These are phyloP conservation scores for Vitis rupestris DNA, from an alignment of 164 flowering plant genomes.

Conservation along the genomic window DNA sequence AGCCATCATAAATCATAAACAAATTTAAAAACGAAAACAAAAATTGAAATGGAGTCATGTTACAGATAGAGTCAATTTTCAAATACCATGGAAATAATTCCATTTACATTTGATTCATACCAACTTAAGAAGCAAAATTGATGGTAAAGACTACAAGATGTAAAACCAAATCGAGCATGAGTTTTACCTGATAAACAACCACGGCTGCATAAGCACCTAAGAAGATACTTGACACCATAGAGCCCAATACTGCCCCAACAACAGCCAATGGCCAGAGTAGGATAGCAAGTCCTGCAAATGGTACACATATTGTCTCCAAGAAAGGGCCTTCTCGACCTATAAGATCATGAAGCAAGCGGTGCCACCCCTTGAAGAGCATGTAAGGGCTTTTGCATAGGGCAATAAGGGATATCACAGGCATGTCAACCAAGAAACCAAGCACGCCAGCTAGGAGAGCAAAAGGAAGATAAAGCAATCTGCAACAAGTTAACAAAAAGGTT, in stretches of 20 bases:
- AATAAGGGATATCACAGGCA: slow-evolving; percentile 55
- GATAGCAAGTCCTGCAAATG: slow-evolving; percentile 91
- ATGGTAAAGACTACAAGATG: too few species aligned
- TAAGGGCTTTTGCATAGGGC: slow-evolving; percentile 74
- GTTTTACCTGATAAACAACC: slow-evolving; percentile 71
- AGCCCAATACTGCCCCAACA: slow-evolving; percentile 62
- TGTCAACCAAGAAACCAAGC: slow-evolving; percentile 59
- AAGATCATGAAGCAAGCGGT: slow-evolving; percentile 80
- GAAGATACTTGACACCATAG: slow-evolving; percentile 63
- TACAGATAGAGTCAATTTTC: too few species aligned
- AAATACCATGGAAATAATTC: not conserved
- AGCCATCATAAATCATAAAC: too few species aligned
- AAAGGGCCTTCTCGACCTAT: slow-evolving; percentile 96
- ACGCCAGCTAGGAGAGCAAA: slow-evolving; percentile 56
- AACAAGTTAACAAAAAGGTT: not conserved
- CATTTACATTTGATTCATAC: not conserved
- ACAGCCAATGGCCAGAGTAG: slow-evolving; percentile 91
- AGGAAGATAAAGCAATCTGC: slow-evolving; percentile 69
- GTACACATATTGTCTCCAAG: slow-evolving; percentile 92
- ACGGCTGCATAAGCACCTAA: slow-evolving; percentile 85
- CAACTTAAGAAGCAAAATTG: too few species aligned
- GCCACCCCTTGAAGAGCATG: slow-evolving; percentile 97
- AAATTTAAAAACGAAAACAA: too few species aligned
- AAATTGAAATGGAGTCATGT: too few species aligned
- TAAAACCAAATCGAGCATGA: not conserved